A percentile compares a stretch with the other conserved stretches of the same genome.
phyloP scores from a whole-genome alignment of 108 stramenopile genomes.

The Mayamaea pseudoterrestris region DNA sequence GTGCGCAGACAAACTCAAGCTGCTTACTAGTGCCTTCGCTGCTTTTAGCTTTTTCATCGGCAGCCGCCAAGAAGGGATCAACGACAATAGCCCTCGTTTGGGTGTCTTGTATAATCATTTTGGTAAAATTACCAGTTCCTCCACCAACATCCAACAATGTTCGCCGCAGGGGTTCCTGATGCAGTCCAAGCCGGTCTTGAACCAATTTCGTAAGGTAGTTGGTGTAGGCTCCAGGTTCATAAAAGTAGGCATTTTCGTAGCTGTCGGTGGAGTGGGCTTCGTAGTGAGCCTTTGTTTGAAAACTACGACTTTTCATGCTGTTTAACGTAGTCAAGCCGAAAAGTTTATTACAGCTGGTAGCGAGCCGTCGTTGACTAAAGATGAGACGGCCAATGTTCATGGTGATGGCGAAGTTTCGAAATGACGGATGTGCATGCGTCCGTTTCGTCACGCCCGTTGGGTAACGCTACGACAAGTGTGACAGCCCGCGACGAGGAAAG shows the following conservation, averaged over 20 bases:
- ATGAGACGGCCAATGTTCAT: neutral
- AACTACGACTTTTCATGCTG: neutral
- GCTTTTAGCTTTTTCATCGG: neutral
- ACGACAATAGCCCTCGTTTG: slow-evolving; percentile 29
- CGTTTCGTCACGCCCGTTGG: too few relatives aligned
- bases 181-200: slow-evolving; percentile 9
- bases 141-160: slow-evolving; percentile 47
- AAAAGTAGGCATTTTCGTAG: slow-evolving; percentile 54
- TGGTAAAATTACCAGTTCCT: slow-evolving; percentile 64
- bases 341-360: neutral
- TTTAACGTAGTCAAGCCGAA: neutral
- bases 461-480: too few relatives aligned
- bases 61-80: slow-evolving; percentile 40
- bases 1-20: slow-evolving; percentile 35
- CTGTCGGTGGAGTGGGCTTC: slow-evolving; percentile 31
- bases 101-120: slow-evolving; percentile 4
- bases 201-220: slow-evolving; percentile 25
- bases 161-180: neutral
- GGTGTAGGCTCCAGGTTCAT: slow-evolving; percentile 39
- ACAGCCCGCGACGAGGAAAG: too few relatives aligned
- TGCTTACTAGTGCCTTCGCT: neutral
- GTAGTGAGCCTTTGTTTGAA: slow-evolving; percentile 28
- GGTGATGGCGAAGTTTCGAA: too few relatives aligned
- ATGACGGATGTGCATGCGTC: too few relatives aligned
- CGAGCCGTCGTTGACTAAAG: neutral